A percentile compares a stretch with the other conserved stretches of the same genome.
Conservation (phyloP, 352 stramenopile species). For the Elongisporangium undulatum region DNA sequence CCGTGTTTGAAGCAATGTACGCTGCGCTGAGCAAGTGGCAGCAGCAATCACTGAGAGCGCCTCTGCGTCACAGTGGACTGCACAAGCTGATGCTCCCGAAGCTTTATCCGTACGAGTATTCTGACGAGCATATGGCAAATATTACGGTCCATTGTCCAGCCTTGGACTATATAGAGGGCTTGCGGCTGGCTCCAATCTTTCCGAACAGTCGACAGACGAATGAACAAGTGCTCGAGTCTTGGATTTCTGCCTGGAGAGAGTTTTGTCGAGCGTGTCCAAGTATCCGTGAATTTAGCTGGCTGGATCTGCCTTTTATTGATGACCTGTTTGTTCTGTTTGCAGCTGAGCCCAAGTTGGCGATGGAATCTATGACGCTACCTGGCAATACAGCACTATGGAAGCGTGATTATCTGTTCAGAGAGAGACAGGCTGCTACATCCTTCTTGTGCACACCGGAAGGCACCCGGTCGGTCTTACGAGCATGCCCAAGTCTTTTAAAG, state of each 20-base stretch:
- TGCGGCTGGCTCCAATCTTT: conserved; percentile 20
- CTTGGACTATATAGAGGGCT: conserved; percentile 17
- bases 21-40: conserved; percentile 3
- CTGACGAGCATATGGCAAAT: conserved; percentile 10
- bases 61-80: conserved; percentile 9
- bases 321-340: conserved; percentile 25
- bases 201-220: conserved; percentile 17
- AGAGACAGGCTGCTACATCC: conserved; percentile 15
- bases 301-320: conserved; percentile 26
- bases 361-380: conserved; percentile 16
- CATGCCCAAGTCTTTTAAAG: conserved; percentile 15
- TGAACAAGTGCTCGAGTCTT: conserved; percentile 18
- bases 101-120: conserved; percentile 24
- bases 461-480: conserved; percentile 14
- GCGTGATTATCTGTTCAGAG: conserved; percentile 22
- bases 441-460: conserved; percentile 13
- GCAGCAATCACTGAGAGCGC: conserved; percentile 1
- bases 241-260: conserved; percentile 16
- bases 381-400: conserved; percentile 30
- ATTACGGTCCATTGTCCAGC: conserved; percentile 15
- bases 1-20: conserved; percentile 10
- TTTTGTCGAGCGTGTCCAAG: conserved; percentile 23
- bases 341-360: conserved; percentile 11
- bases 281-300: conserved; percentile 22
- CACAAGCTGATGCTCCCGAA: conserved; percentile 21